Evolutionary conservation across 202 grass and related monocot species (phyloP), one percentile per base, ranked within the genome.

Genomic region (Cymbopogon flexuosus): DNA sequence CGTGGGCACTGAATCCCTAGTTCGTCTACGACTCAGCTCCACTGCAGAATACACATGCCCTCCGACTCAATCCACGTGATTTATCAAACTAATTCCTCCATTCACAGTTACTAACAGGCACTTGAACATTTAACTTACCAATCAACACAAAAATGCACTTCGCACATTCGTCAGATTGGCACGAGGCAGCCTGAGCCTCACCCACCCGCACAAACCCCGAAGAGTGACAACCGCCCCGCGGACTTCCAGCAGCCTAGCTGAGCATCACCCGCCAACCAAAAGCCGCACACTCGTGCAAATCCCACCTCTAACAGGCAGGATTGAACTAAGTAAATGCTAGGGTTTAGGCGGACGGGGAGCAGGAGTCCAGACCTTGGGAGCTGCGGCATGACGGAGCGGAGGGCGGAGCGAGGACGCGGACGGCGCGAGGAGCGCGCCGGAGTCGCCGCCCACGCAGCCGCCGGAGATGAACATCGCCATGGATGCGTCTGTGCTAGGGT

Each of bases 391-490:
- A 37, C 72, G 65, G 58, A 70, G 65, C 59, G 82, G 82, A 16
- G 82, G 29, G 47, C 36, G 37, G 10, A 77, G 65, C 0, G 67
- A 58, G 23, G 30, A 85, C 18, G 82, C 87, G 59, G 82, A 85
- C 12, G 82, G 77, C 5, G 77, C 72, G 21, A 89, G 65, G 37
- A 85, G 13, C 40, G 78, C 47, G 72, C 72, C 16, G 36, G 82
- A n/a, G 46, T 78, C 75, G 40, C 67, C 37, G 70, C 70, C 27
- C 41, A 42, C 54, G 46, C 43, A 36, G 77, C 59, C 46, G 72
- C 58, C 30, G 78, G 72, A 85, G 82, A 89, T 33, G 71, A 72
- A 35, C 79, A 33, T 74, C 77, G 71, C 87, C 87, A 81, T 81
- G 79, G 57, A 47, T 54, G 72, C 77, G 65, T 16, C 35, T 29